Conservation (phyloP, 306 rosid genomes). For the Astragalus glycyphyllos region DNA sequence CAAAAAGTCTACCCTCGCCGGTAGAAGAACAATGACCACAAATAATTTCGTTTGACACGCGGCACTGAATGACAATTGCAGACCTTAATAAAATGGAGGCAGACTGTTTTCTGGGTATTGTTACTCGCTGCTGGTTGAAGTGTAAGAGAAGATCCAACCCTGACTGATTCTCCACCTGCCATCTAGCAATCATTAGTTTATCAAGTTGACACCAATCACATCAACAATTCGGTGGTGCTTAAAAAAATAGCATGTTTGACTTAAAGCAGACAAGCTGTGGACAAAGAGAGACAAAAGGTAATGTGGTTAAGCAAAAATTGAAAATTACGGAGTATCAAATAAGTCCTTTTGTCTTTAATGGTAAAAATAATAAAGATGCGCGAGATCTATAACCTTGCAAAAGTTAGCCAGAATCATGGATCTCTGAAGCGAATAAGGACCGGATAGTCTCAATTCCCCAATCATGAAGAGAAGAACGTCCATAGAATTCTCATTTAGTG, state of each 20-base stretch:
- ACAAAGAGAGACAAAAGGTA: constrained; percentile 21
- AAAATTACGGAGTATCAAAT: constrained; percentile 34
- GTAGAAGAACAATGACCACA: constrained; percentile 22
- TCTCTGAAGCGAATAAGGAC: constrained; percentile 82
- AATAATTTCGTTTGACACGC: constrained; percentile 22
- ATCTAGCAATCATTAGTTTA: constrained; percentile 40
- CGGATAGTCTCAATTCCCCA: constrained; percentile 78
- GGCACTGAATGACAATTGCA: constrained; percentile 34
- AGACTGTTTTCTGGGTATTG: constrained; percentile 72
- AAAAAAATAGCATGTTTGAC: constrained; percentile 15
- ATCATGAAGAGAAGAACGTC: constrained; percentile 82
- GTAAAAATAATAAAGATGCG: constrained; percentile 31
- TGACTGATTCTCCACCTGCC: constrained; percentile 83
- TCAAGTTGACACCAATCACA: constrained; percentile 30
- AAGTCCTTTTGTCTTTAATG: constrained; percentile 26
- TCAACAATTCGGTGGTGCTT: constrained; percentile 24
- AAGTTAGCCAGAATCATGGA: constrained; percentile 69
- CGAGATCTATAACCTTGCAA: constrained; percentile 73
- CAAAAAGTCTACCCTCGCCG: constrained; percentile 18
- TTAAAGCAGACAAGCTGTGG: neutral
- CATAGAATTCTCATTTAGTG: constrained; percentile 79
- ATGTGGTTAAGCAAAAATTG: constrained; percentile 31
- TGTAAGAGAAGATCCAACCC: constrained; percentile 78
- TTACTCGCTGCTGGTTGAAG: constrained; percentile 63
- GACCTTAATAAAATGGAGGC: constrained; percentile 78